Conservation (phyloP, 257 asterid species). For the Solanum pinnatisectum region DNA sequence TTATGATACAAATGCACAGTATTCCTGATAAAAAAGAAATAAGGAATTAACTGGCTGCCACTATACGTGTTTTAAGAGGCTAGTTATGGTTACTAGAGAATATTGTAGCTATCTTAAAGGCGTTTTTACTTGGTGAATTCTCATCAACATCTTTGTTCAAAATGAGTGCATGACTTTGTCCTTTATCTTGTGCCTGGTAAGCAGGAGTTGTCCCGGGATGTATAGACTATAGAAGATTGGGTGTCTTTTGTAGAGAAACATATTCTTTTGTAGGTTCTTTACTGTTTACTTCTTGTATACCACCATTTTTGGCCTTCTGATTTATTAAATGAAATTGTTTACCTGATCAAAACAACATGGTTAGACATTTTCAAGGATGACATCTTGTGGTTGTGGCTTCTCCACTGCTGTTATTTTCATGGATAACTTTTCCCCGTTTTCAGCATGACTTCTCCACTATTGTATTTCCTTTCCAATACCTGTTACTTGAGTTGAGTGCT, state of each 20-base stretch:
- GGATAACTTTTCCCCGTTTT: not conserved
- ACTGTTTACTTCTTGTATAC: not conserved
- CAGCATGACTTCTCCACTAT: not conserved
- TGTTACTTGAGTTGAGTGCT: not conserved
- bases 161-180: not conserved
- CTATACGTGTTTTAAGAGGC: not conserved
- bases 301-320: not conserved
- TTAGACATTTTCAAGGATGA: not conserved
- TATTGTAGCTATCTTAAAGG: not conserved
- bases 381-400: not conserved
- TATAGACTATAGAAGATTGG: not conserved
- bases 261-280: not conserved
- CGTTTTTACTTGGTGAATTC: not conserved
- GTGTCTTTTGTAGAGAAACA: not conserved
- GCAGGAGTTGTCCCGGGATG: not conserved
- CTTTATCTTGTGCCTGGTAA: not conserved
- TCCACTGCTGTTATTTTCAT: not conserved
- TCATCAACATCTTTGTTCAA: not conserved
- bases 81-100: not conserved
- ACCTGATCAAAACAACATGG: not conserved
- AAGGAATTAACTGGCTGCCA: not conserved
- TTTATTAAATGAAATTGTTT: not conserved
- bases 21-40: not conserved
- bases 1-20: not conserved
- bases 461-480: not conserved